A percentile compares a stretch with the other conserved stretches of the same genome.
These are phyloP conservation scores for Candida golubevii DNA, from an alignment of 805 yeast species.

Conservation along the genomic window DNA sequence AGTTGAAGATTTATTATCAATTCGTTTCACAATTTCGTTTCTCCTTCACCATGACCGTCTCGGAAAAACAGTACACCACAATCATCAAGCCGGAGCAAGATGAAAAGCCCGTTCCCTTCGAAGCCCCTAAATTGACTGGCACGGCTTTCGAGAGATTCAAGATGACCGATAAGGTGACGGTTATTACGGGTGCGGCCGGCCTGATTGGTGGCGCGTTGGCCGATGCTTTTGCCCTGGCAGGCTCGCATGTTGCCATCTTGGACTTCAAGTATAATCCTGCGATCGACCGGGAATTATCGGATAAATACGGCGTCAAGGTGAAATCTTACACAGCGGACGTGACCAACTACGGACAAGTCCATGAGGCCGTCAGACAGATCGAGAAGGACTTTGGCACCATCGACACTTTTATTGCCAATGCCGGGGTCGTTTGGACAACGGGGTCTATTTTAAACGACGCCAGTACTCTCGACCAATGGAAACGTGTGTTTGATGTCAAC, in stretches of 20 bases:
- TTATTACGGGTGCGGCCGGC: constrained; percentile 29
- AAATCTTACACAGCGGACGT: constrained; percentile 64
- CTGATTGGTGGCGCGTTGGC: constrained; percentile 29
- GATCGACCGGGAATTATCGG: constrained; percentile 23
- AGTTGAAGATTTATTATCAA: too few relatives aligned
- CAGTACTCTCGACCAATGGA: constrained; percentile 59
- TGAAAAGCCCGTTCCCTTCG: constrained; percentile 13
- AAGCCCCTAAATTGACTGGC: constrained; percentile 14
- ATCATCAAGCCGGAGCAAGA: constrained; percentile 18
- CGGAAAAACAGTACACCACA: constrained; percentile 11
- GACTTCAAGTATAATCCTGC: constrained; percentile 34
- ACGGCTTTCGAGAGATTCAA: constrained; percentile 16
- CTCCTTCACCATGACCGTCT: not conserved
- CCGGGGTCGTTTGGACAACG: constrained; percentile 60
- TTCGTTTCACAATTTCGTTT: not conserved
- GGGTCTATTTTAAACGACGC: constrained; percentile 38
- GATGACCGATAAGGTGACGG: constrained; percentile 24
- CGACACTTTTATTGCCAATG: constrained; percentile 84
- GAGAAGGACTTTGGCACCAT: constrained; percentile 70
- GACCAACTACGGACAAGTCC: constrained; percentile 47
- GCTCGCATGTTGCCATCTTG: constrained; percentile 49
- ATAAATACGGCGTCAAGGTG: constrained; percentile 54
- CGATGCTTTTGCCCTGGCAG: constrained; percentile 50
- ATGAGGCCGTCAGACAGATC: constrained; percentile 45
- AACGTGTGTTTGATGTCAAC: constrained; percentile 55